Conservation (phyloP, 345 rosid species). For the Bruguiera sexangula region DNA sequence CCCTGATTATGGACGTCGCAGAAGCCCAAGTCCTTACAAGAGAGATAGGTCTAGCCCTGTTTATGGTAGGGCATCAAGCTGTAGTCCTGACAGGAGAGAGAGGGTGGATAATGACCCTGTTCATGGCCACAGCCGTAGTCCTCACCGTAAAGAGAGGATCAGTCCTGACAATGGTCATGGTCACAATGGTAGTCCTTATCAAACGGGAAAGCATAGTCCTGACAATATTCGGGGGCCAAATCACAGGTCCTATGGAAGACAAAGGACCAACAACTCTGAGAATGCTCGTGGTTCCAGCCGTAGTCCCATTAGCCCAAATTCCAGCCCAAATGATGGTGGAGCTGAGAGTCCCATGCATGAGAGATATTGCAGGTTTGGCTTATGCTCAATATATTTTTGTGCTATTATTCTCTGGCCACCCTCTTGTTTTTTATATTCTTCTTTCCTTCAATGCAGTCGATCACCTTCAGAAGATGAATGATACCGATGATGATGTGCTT, state of each 20-base stretch:
- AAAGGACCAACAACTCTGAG: constrained; percentile 29
- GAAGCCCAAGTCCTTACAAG: constrained; percentile 53
- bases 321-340: constrained; percentile 32
- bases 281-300: constrained; percentile 45
- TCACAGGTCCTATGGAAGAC: constrained; percentile 38
- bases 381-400: not conserved
- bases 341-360: constrained; percentile 57
- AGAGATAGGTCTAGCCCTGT: constrained; percentile 62
- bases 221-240: constrained; percentile 26
- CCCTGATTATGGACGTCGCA: constrained; percentile 73
- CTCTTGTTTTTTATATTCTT: not conserved
- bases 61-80: constrained; percentile 43
- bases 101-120: constrained; percentile 38
- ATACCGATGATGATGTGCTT: constrained; percentile 2
- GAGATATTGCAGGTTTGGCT: constrained; percentile 40
- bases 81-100: constrained; percentile 44
- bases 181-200: constrained; percentile 51
- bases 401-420: not conserved
- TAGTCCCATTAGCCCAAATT: constrained; percentile 30
- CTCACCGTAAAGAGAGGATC: constrained; percentile 49
- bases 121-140: constrained; percentile 51
- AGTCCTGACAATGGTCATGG: constrained; percentile 47
- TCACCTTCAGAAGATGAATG: constrained; percentile 43
- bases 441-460: constrained; percentile 20
- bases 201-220: constrained; percentile 31